These are phyloP conservation scores for Rubia peregrina DNA, from an alignment of 305 asterid species.

Conservation along the genomic window DNA sequence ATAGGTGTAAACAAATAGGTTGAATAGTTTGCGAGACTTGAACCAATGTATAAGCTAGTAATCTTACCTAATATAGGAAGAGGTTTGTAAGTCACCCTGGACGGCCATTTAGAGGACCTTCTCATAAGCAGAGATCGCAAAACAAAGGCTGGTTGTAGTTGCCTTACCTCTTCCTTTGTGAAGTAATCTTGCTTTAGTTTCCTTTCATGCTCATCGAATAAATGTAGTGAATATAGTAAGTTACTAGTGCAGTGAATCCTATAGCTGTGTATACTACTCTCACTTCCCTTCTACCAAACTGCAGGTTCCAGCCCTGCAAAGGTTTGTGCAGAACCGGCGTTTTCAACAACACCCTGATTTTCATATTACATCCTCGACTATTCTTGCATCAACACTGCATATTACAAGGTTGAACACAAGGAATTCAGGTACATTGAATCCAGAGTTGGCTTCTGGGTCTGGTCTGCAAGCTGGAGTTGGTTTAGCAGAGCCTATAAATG, in stretches of 20 bases:
- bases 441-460: conserved; percentile 42
- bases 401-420: conserved; percentile 81
- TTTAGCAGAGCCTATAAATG: conserved; percentile 32
- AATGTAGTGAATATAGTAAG: neutral
- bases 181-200: neutral
- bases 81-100: no score
- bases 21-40: conserved; percentile 1
- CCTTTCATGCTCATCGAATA: no score
- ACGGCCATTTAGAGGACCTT: no score
- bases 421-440: conserved; percentile 43
- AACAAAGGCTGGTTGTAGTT: no score
- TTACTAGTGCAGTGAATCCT: no score
- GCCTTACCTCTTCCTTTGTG: no score
- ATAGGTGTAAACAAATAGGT: neutral
- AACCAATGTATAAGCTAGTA: neutral
- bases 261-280: neutral
- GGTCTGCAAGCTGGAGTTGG: conserved; percentile 37
- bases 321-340: conserved; percentile 83
- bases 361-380: conserved; percentile 86
- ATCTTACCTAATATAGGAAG: neutral
- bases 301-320: conserved; percentile 96
- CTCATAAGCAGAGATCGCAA: no score
- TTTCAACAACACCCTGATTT: conserved; percentile 95
- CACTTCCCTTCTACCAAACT: neutral
- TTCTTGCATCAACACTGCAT: conserved; percentile 90